These are phyloP conservation scores for Nakazawaea anatomiae DNA, from an alignment of 805 yeast species.

Conservation along the genomic window DNA sequence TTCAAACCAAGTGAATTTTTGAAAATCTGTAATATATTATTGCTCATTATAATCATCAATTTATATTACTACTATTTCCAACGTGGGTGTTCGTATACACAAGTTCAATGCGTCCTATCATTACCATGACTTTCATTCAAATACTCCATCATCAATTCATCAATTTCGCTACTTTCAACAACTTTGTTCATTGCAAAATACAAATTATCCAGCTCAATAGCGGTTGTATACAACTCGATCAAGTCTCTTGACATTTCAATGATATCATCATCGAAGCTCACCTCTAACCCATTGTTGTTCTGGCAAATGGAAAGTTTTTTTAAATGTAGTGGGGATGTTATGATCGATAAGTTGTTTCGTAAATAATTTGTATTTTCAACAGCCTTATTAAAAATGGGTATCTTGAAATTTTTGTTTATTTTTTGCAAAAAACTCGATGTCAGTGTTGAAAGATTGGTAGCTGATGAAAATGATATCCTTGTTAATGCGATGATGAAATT, in stretches of 20 bases:
- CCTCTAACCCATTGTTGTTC: slow-evolving; percentile 47
- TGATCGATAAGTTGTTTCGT: slow-evolving; percentile 3
- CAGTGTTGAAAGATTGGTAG: slow-evolving; percentile 16
- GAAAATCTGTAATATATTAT: not conserved
- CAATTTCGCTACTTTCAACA: slow-evolving; percentile 17
- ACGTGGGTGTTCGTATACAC: no score
- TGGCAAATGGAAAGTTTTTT: not conserved
- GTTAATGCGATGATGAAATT: slow-evolving; percentile 22
- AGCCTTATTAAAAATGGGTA: slow-evolving; percentile 29
- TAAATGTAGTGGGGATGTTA: not conserved
- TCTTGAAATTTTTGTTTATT: slow-evolving; percentile 17
- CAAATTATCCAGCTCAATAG: slow-evolving; percentile 74
- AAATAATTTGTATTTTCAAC: slow-evolving; percentile 25
- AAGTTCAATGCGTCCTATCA: not conserved
- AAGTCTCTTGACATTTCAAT: slow-evolving; percentile 68
- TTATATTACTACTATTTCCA: not conserved
- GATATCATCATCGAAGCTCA: slow-evolving; percentile 54
- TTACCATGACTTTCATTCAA: not conserved
- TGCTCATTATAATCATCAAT: not conserved
- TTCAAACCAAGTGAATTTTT: no score
- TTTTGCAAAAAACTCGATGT: slow-evolving; percentile 19
- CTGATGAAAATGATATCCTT: slow-evolving; percentile 24
- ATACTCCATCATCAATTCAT: slow-evolving; percentile 12
- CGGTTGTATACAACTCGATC: slow-evolving; percentile 59
- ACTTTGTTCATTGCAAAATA: slow-evolving; percentile 57